Evolutionary conservation across 1,284 basidiomycete genomes (phyloP), one percentile per base, ranked within the genome.

Genomic region (Meira miltonrushii): DNA sequence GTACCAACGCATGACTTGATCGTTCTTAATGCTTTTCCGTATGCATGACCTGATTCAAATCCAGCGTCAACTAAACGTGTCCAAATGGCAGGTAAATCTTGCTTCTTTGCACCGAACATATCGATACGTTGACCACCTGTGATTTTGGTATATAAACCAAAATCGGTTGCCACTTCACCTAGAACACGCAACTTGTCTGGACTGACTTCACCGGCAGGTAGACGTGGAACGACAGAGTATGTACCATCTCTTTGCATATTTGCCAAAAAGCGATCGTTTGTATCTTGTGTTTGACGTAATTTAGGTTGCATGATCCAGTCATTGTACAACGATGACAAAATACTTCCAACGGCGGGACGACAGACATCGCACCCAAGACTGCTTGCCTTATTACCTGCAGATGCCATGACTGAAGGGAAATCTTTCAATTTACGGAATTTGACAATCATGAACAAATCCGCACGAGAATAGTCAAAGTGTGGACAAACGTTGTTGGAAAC

Each of bases 41-140:
- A 89, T 0, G 85, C 88, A 68, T 88, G 87, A 2, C 88, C 88
- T 38, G 85, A 86, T 77, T 88, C 86, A 68, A 89, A 87, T 12
- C 87, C 87, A 2, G 85, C 86, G 11, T 81, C 79, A 59, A 84
- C 81, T 1, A 88, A 82, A 66, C 84, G 83, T 62, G 85, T 84
- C 88, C 88, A 89, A 41, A 89, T 89, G 15, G 82, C 82, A 0
- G 87, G 88, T n/a, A 89, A 80, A 66, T 89, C 87, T 58, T 85
- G 83, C 74, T 88, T 88, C 64, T 82, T 82, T 10, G 87, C 88
- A 1, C 88, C 88, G 63, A 89, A 88, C 74, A 88, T 77, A 68
- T 88, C 87, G 61, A 88, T 84, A 17, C 86, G 83, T 75, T 87
- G 86, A 3, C 83, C 82, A 37, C 78, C 74, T 62, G 75, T 59